Base-by-base conservation (phyloP, 805 yeast genomes). In the Schizosaccharomyces japonicus region DNA sequence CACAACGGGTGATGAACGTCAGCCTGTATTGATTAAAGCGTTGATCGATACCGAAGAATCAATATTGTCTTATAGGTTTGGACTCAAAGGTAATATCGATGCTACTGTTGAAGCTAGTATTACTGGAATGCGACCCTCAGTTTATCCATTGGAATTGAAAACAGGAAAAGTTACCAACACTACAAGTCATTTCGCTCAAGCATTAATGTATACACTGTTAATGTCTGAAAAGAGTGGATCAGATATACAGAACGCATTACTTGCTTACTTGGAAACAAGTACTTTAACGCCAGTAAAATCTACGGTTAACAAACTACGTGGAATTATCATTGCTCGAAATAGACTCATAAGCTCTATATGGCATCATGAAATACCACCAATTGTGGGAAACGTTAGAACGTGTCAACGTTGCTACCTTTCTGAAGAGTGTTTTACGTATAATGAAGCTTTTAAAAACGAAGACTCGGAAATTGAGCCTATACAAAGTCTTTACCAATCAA, bases 11-110 rank as follows among this genome's bases (percentile, higher is more conserved):
- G 42, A 31, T 13, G 17, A 27, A 26, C 8, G 19, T 21, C 15
- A 28, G 27, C 13, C n/a, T 2, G 33, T 76, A 39, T 66, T 77
- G 0, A 74, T 80, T 0, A 65, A 72, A 13, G 75, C 77, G 49
- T 71, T 84, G 6, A 64, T 82, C 30, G 94, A 81, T 56, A 73
- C 82, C 7, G 99, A 90, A 60, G 95, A 90, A 56, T 80, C 76
- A 54, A 77, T 90, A 11, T 76, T 93, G 83, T 82, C 95, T 0
- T 94, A 95, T 0, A 70, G 73, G 57, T 84, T 71, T 63, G 99
- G 99, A 0, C 61, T 90, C 6, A 73, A 82, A 53, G 99, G 99
- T 0, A 73, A 78, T 54, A 74, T 85, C 15, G 99, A 90, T 63
- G 94, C 78, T 2, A 83, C 94, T 0, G 57, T 4, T 56, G 58